Evolutionary conservation across 176 grass and related monocot genomes (phyloP).

Genomic region (Carex pumila): DNA sequence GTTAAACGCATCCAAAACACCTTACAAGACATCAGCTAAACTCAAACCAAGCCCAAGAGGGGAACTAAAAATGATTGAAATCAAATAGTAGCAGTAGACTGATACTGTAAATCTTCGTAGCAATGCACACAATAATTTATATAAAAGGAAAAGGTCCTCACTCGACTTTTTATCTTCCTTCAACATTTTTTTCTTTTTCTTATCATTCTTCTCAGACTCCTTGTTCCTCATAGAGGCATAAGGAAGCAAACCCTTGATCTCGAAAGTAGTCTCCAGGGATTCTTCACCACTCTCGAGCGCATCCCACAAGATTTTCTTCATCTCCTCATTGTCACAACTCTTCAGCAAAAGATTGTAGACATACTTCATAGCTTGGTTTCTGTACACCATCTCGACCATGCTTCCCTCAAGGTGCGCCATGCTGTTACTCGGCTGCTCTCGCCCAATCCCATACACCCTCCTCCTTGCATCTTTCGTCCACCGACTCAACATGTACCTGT

Average conservation of each 20-base stretch:
- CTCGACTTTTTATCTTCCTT: conserved; percentile 61
- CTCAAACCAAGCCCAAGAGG: conserved; percentile 21
- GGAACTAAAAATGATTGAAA: conserved; percentile 14
- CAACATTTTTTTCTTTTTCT: conserved; percentile 62
- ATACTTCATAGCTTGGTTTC: conserved; percentile 56
- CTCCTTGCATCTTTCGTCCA: conserved; percentile 69
- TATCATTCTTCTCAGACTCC: conserved; percentile 60
- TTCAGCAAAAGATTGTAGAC: conserved; percentile 60
- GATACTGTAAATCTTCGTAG: conserved; percentile 3
- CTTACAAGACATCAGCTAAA: conserved; percentile 38
- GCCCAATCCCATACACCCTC: conserved; percentile 40
- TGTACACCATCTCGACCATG: conserved; percentile 37
- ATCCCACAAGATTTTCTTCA: conserved; percentile 57
- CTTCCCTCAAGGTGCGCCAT: conserved; percentile 29
- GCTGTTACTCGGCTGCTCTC: conserved; percentile 20
- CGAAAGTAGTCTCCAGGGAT: conserved; percentile 50
- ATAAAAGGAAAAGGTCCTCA: conserved; percentile 28
- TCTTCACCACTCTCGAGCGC: conserved; percentile 60
- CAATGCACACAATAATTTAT: not conserved
- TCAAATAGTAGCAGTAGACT: conserved; percentile 15
- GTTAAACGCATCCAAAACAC: conserved; percentile 9
- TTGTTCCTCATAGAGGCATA: conserved; percentile 50
- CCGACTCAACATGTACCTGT: conserved; percentile 31
- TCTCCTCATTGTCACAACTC: conserved; percentile 45
- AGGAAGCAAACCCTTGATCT: conserved; percentile 53